Conservation (phyloP, 164 flowering plant genomes). For the Nymphaea colorata region DNA sequence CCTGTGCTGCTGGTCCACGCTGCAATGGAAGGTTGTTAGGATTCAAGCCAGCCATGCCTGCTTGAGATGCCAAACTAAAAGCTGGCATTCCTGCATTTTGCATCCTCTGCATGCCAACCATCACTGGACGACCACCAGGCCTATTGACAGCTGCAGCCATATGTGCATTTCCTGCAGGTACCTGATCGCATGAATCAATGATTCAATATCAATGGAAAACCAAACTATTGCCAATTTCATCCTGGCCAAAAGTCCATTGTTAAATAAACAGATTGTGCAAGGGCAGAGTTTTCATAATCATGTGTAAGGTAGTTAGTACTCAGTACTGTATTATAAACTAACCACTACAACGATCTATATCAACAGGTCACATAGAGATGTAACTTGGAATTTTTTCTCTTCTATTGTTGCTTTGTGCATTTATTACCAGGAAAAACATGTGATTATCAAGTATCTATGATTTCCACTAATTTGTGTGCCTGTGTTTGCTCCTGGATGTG, state of each 20-base stretch:
- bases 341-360: background rate
- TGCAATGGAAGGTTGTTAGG: conserved; percentile 77
- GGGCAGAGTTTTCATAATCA: too few species aligned
- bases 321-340: background rate
- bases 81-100: conserved; percentile 60
- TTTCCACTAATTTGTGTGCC: too few species aligned
- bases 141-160: conserved; percentile 55
- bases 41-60: conserved; percentile 75
- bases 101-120: conserved; percentile 76
- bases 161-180: conserved; percentile 52
- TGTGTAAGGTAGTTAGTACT: too few species aligned
- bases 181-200: conserved; percentile 21
- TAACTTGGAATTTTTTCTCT: background rate
- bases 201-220: background rate
- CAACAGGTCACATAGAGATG: background rate
- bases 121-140: conserved; percentile 59
- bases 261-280: too few species aligned
- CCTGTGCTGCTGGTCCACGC: conserved; percentile 53
- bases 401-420: too few species aligned
- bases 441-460: too few species aligned
- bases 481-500: background rate
- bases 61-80: conserved; percentile 77
- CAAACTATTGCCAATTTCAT: background rate
- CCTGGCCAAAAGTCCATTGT: background rate
- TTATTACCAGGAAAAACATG: too few species aligned